These are phyloP conservation scores for Candida verbasci DNA, from an alignment of 805 yeast species.

Conservation along the genomic window DNA sequence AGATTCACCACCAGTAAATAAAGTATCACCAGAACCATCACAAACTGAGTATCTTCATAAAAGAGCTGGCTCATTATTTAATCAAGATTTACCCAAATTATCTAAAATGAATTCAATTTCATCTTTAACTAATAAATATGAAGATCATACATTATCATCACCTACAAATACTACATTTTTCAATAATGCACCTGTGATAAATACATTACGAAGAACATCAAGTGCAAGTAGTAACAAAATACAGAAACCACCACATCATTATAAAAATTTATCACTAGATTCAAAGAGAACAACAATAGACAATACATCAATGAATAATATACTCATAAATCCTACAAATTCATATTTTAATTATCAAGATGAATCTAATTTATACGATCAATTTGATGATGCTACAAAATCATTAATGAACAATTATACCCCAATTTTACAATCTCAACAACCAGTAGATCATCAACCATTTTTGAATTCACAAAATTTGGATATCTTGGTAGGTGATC, in stretches of 20 bases:
- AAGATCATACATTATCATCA: constrained; percentile 19
- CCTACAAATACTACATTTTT: constrained; percentile 3
- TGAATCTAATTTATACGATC: no score
- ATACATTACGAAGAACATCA: constrained; percentile 9
- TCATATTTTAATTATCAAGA: neutral
- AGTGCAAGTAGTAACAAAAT: constrained; percentile 15
- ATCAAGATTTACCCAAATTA: constrained; percentile 4
- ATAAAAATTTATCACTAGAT: neutral
- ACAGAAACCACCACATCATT: constrained; percentile 14
- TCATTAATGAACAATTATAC: neutral
- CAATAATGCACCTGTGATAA: constrained; percentile 1
- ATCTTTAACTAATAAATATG: constrained; percentile 26
- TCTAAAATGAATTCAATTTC: constrained; percentile 5
- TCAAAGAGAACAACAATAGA: neutral
- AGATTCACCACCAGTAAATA: constrained; percentile 7
- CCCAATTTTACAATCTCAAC: neutral
- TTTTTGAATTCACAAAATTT: constrained; percentile 3
- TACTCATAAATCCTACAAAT: neutral
- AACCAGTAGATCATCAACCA: neutral
- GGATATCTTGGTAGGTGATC: constrained; percentile 5
- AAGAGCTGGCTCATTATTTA: constrained; percentile 6
- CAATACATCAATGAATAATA: neutral
- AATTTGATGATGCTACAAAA: neutral
- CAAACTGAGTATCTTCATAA: constrained; percentile 7
- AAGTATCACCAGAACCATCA: constrained; percentile 8